Base-by-base conservation (phyloP, 306 rosid species). In the Comarum palustre region DNA sequence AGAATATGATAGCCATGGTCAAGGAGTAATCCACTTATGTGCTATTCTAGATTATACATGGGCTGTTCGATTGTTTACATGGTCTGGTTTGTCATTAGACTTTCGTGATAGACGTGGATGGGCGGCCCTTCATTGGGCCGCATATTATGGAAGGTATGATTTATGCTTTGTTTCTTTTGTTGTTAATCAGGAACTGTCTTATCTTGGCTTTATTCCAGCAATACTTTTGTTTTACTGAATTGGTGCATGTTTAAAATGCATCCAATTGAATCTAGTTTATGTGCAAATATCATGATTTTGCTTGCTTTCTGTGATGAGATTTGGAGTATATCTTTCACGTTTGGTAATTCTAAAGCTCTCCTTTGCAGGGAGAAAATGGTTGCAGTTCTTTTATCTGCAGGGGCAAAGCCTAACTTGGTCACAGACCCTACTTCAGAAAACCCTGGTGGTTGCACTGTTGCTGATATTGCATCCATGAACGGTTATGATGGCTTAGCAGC, bases 71-170 rank as follows among this genome's bases (percentile, higher is more conserved):
- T 79, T 90, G 77, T 95, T 87, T 86, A 79, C 83, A 27, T 84
- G 86, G 87, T 87, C 99, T 57, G 96, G 97, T 75, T 83, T 95
- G 78, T 89, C 99, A 3, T 78, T 95, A 62, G 87, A 91, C 86
- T 87, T 90, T 75, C 97, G 97, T 73, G 99, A 95, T 80, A 95
- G 87, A 63, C 74, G 27, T 81, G 97, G 99, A 79, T 91, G 99
- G 99, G 90, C 99, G 24, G 97, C 99, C 79, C 93, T 95, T 78
- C 99, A 95, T 72, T 95, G 99, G 99, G 99, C 97, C 43, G 97
- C 97, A 47, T 88, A 74, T 83, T 76, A 36, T 68, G 99, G 99
- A 87, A 87, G 96, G 97, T 91, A 78, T 75, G 43, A 8, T 25
- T 39, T 41, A 0, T 71, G 43, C 27, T 7, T 8, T 36, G 31